phyloP scores from a whole-genome alignment of 768 basidiomycete species.

The Gelatoporia subvermispora region DNA sequence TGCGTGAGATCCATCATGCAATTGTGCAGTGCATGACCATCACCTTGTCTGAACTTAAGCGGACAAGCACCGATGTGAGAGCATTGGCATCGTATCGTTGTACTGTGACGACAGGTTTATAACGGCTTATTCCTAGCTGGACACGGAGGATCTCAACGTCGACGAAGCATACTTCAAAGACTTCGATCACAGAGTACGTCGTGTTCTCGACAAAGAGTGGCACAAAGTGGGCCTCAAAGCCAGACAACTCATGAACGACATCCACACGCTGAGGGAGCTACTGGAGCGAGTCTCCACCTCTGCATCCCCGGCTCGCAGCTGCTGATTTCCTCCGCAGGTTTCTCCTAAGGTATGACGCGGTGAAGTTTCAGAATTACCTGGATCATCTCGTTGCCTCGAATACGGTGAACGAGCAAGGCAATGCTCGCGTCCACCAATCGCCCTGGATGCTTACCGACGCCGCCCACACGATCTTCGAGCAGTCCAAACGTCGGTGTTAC shows the following conservation, averaged over 20 bases:
- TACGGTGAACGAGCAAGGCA: constrained; percentile 44
- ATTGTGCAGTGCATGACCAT: constrained; percentile 92
- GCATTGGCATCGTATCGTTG: background rate
- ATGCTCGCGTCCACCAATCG: constrained; percentile 60
- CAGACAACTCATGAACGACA: constrained; percentile 85
- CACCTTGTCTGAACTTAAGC: constrained; percentile 85
- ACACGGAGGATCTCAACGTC: constrained; percentile 87
- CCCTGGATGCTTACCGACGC: constrained; percentile 93
- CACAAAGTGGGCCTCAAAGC: constrained; percentile 93
- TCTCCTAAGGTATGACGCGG: constrained; percentile 83
- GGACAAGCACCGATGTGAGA: constrained; percentile 69
- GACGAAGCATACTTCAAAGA: constrained; percentile 93
- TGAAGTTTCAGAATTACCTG: constrained; percentile 87
- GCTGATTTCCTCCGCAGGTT: constrained; percentile 43
- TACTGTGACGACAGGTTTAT: background rate
- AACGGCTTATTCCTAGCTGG: constrained; percentile 54
- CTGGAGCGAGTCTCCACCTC: constrained; percentile 51
- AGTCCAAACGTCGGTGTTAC: constrained; percentile 81
- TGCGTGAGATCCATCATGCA: constrained; percentile 89
- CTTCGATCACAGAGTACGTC: constrained; percentile 84
- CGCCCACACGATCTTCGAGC: constrained; percentile 79
- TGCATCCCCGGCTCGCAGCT: background rate
- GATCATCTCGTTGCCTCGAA: constrained; percentile 78
- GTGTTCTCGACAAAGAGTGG: constrained; percentile 91
- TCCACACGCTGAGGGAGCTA: constrained; percentile 78